phyloP scores from a whole-genome alignment of 2,329 filamentous ascomycete genomes.

The Gaeumannomyces tritici region DNA sequence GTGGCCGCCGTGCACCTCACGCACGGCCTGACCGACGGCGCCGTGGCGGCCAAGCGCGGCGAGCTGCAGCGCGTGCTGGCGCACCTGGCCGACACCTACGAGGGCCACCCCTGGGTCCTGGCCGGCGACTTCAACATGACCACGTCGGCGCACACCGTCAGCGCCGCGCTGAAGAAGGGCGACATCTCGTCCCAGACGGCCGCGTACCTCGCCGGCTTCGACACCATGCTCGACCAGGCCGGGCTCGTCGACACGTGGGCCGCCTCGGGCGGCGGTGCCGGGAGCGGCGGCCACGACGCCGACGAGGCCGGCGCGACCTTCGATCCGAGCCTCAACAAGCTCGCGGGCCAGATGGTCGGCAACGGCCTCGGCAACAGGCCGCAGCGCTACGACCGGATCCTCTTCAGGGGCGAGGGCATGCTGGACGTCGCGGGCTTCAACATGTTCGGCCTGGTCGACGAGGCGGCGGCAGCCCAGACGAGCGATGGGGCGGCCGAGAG shows the following conservation, averaged over 20 bases:
- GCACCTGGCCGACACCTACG: constrained; percentile 32
- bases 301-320: constrained; percentile 56
- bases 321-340: constrained; percentile 45
- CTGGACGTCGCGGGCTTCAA: constrained; percentile 39
- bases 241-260: constrained; percentile 45
- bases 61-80: constrained; percentile 42
- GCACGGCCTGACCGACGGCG: constrained; percentile 48
- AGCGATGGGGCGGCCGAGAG: constrained; percentile 7
- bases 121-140: constrained; percentile 57
- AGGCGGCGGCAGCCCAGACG: background rate
- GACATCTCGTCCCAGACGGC: constrained; percentile 41
- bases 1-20: constrained; percentile 53
- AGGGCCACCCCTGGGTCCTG: constrained; percentile 40
- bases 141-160: constrained; percentile 47
- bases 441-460: constrained; percentile 40
- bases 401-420: constrained; percentile 33
- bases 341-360: constrained; percentile 41
- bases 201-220: constrained; percentile 31
- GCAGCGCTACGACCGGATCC: constrained; percentile 56
- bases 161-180: constrained; percentile 39
- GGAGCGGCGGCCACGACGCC: constrained; percentile 20
- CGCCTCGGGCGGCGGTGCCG: constrained; percentile 30
- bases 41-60: constrained; percentile 44
- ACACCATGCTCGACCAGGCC: constrained; percentile 31
- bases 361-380: constrained; percentile 41